These are phyloP conservation scores for Boeremia lycopersici DNA, from an alignment of 2,329 filamentous ascomycete genomes.

Conservation along the genomic window DNA sequence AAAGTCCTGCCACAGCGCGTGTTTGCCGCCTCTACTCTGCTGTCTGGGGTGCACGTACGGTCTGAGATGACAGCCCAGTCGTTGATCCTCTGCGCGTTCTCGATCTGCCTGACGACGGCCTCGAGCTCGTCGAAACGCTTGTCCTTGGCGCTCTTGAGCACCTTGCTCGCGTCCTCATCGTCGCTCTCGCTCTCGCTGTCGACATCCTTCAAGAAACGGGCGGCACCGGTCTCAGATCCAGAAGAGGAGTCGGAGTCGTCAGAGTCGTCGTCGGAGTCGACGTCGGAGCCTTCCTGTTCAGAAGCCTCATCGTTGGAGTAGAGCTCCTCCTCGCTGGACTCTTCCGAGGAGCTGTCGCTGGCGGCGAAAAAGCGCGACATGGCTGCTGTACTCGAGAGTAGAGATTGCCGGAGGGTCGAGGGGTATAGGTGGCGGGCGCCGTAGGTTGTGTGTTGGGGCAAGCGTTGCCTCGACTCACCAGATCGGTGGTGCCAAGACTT, in stretches of 20 bases:
- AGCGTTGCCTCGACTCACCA: conserved; percentile 19
- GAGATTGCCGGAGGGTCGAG: conserved; percentile 29
- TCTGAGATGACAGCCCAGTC: conserved; percentile 94
- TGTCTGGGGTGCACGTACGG: conserved; percentile 62
- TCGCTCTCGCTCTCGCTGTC: conserved; percentile 81
- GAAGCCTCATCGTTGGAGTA: conserved; percentile 76
- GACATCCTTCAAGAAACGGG: conserved; percentile 80
- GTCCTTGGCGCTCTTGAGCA: conserved; percentile 97
- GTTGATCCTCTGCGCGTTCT: conserved; percentile 96
- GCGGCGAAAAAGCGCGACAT: conserved; percentile 94
- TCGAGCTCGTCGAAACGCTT: conserved; percentile 96
- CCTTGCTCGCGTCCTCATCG: conserved; percentile 81
- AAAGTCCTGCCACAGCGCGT: conserved; percentile 10
- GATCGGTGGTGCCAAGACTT: conserved; percentile 16
- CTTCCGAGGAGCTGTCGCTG: conserved; percentile 94
- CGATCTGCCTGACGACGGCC: conserved; percentile 84
- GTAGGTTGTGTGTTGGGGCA: conserved; percentile 17
- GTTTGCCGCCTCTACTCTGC: not conserved
- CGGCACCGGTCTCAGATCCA: conserved; percentile 71
- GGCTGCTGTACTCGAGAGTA: conserved; percentile 35
- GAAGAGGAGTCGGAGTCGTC: conserved; percentile 61
- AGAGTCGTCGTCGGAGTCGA: conserved; percentile 61
- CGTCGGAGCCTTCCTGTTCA: conserved; percentile 52
- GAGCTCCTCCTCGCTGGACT: conserved; percentile 92
- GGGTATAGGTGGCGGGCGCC: conserved; percentile 28